These are phyloP conservation scores for Pseudogymnoascus sp. DNA, from an alignment of 2,329 filamentous ascomycete genomes.

Conservation along the genomic window DNA sequence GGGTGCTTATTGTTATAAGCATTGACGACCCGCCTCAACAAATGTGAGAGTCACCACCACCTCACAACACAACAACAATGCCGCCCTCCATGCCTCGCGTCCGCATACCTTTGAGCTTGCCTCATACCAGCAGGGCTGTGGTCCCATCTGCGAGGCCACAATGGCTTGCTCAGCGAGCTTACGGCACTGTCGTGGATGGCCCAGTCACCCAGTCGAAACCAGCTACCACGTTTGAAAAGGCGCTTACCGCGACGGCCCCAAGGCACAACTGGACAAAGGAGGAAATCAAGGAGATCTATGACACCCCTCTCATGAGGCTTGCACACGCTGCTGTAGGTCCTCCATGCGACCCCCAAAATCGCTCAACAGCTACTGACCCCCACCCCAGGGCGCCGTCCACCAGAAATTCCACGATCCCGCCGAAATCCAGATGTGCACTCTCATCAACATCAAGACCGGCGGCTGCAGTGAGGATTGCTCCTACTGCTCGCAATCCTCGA, in stretches of 20 bases:
- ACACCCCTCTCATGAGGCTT: constrained; percentile 73
- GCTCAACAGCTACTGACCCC: constrained; percentile 16
- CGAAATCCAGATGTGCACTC: constrained; percentile 83
- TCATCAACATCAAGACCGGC: constrained; percentile 96
- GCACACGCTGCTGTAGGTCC: constrained; percentile 61
- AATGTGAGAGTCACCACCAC: constrained; percentile 14
- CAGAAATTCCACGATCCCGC: constrained; percentile 77
- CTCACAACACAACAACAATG: constrained; percentile 20
- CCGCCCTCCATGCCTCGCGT: constrained; percentile 31
- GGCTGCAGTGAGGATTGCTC: constrained; percentile 89
- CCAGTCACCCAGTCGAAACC: neutral
- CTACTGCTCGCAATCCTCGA: constrained; percentile 84
- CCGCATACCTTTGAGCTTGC: constrained; percentile 22
- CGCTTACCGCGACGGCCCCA: constrained; percentile 53
- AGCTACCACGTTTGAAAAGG: constrained; percentile 29
- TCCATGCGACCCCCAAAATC: constrained; percentile 18
- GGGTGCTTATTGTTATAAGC: constrained; percentile 17
- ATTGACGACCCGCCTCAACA: constrained; percentile 14
- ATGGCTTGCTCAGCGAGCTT: constrained; percentile 26
- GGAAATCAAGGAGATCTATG: constrained; percentile 75
- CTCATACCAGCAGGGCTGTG: constrained; percentile 43
- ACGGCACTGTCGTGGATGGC: constrained; percentile 11
- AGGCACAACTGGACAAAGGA: constrained; percentile 73
- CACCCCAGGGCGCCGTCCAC: constrained; percentile 63
- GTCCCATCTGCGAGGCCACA: constrained; percentile 17